Percentiles rank a stretch among this genome's conserved stretches.
These are phyloP conservation scores for Mediolabrus comicus DNA, from an alignment of 108 stramenopile species.

Conservation along the genomic window DNA sequence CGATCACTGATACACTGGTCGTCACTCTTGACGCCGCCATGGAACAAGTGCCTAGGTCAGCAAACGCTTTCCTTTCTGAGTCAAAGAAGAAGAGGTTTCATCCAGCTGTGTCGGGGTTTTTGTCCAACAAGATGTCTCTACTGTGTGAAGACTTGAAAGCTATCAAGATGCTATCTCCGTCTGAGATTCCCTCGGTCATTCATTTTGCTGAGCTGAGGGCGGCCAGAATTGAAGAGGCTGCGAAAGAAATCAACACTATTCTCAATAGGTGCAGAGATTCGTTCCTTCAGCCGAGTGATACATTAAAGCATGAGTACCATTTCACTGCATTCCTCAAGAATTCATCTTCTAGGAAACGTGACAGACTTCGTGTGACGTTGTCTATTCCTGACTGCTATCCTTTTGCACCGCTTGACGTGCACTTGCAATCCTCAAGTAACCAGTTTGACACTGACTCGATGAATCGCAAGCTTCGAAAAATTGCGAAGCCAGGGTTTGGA, in stretches of 20 bases:
- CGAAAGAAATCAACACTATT: conserved; percentile 26
- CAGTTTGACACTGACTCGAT: conserved; percentile 51
- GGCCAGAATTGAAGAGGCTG: conserved; percentile 30
- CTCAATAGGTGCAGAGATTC: conserved; percentile 30
- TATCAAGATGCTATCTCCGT: conserved; percentile 7
- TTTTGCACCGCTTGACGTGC: conserved; percentile 51
- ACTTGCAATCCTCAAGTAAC: conserved; percentile 41
- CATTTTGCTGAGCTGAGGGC: conserved; percentile 32
- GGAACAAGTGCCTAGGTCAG: conserved; percentile 18
- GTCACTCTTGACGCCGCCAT: conserved; percentile 18
- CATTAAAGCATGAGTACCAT: conserved; percentile 21
- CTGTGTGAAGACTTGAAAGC: conserved; percentile 30
- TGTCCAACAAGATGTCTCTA: conserved; percentile 23
- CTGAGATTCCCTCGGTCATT: conserved; percentile 25
- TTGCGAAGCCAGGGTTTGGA: conserved; percentile 72
- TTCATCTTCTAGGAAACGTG: not conserved
- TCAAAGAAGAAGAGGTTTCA: conserved; percentile 26
- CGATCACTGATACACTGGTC: conserved; percentile 10
- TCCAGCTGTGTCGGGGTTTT: conserved; percentile 36
- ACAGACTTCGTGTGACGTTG: conserved; percentile 48
- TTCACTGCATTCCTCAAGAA: conserved; percentile 52
- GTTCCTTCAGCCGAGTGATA: conserved; percentile 38
- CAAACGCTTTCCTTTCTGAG: conserved; percentile 10
- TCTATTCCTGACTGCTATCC: conserved; percentile 63
- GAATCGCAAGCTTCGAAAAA: conserved; percentile 47